Base-by-base conservation (phyloP, 106 monocot species). In the Acorus gramineus region DNA sequence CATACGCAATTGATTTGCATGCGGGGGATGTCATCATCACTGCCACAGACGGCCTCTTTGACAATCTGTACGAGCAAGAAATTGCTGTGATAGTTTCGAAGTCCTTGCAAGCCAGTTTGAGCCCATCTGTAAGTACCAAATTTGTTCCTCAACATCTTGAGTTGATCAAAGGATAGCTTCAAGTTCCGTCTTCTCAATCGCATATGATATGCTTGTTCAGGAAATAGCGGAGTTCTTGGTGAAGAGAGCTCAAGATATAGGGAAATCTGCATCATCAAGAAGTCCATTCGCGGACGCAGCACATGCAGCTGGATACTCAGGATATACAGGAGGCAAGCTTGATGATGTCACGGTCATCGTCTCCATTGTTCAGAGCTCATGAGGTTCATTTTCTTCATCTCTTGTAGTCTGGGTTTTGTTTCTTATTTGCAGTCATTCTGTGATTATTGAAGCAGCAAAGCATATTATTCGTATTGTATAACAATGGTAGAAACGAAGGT, bases 201-300 rank as follows among this genome's bases (percentile, higher is more conserved):
- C 28, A 28, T 28, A 28, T 28, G 28, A 28, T 28, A 28, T 28
- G 28, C 28, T 28, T 1, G 28, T 53, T 5, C 85, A 91, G 96
- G 87, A 85, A 61, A 85, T 98, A 51, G 91, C 91, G 2, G 79
- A 79, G 64, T 42, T 75, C 8, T 63, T 98, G 48, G 79, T 75
- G 10, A 61, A 14, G 67, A 80, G 79, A 62, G 91, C 91, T 2
- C 91, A 91, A 13, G 91, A 91, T 54, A 80, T 91, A 42, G 96
- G 96, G 6, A 79, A 70, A 53, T 91, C 85, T 5, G 42, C 66
- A 45, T 62, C 71, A 4, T 65, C 65, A 8, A 85, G 75, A 59
- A 91, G 87, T 53, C 96, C 96, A 28, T 96, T 96, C 66, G 73
- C 91, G 2, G 96, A 96, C 66, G 87, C 96, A 11, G 96, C 96